Evolutionary conservation across 345 rosid species (phyloP), one percentile per base, ranked within the genome.

Genomic region (Trapa bicornis): DNA sequence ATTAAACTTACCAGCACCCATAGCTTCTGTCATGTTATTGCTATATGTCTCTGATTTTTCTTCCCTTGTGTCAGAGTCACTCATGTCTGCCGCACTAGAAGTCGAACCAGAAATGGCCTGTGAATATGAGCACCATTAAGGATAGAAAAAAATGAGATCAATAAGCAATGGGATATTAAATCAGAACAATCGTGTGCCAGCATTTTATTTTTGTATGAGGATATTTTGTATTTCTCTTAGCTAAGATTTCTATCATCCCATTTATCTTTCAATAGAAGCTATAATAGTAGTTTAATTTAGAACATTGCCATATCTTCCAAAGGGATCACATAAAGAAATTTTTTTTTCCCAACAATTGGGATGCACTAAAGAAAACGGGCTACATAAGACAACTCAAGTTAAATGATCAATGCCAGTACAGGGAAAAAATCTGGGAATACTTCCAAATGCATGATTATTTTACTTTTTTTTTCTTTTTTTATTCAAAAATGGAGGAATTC

Each of bases 1-100:
- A 22, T 41, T 43, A 41, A 37, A 9, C 83, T 67, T 73, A 93
- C 98, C 97, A 66, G 96, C 96, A 76, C 98, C 98, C 98, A 93
- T 93, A 39, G 96, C 96, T 76, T 87, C 86, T n/a, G 97, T 93
- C 98, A 93, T 93, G 78, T 82, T 85, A 78, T 77, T 80, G 75
- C 95, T 90, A 63, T 90, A 90, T 53, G 72, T 74, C 67, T 87
- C 88, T n/a, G 98, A 93, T 71, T 84, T 90, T 67, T 78, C 83
- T 73, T 77, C 80, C 72, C 82, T 60, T 36, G 77, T 71, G 47
- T 86, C 76, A 52, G 85, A 64, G 64, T 71, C 83, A 71, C 82
- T 79, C 69, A 68, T 78, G 74, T 84, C 76, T 63, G 80, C 75
- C 54, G 80, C 73, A 71, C 91, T 83, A 0, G 96, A 77, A 36